Conservation (phyloP, 2,329 filamentous ascomycete genomes). For the Emmonsia crescens region DNA sequence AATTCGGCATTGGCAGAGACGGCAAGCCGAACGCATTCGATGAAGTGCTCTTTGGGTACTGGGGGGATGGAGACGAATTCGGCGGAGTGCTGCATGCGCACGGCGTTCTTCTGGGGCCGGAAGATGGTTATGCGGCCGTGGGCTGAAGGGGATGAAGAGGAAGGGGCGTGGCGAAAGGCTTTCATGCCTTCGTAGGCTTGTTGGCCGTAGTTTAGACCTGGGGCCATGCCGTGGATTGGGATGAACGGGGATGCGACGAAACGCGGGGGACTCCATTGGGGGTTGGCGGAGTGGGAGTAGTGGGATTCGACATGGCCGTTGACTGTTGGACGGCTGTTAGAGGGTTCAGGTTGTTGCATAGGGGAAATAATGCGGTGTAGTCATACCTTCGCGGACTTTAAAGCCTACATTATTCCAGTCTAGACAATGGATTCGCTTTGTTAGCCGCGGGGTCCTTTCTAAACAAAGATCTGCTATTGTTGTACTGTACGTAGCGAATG, state of each 20-base stretch:
- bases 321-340: slow-evolving; percentile 37
- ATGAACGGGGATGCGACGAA: slow-evolving; percentile 79
- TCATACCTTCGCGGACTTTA: slow-evolving; percentile 72
- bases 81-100: slow-evolving; percentile 73
- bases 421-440: slow-evolving; percentile 18
- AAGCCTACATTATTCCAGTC: slow-evolving; percentile 94
- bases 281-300: slow-evolving; percentile 60
- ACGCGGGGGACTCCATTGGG: slow-evolving; percentile 63
- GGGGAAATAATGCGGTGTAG: too few relatives aligned
- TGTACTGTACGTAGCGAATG: neutral
- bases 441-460: neutral
- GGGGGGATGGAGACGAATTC: slow-evolving; percentile 72
- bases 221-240: slow-evolving; percentile 87
- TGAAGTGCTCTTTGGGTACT: slow-evolving; percentile 65
- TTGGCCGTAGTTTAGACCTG: slow-evolving; percentile 91
- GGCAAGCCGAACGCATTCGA: slow-evolving; percentile 65
- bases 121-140: slow-evolving; percentile 69
- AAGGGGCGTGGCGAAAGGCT: slow-evolving; percentile 66
- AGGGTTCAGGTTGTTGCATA: neutral
- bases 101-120: slow-evolving; percentile 74
- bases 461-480: neutral
- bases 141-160: slow-evolving; percentile 23
- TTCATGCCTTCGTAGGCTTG: slow-evolving; percentile 99
- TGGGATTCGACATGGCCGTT: slow-evolving; percentile 89
- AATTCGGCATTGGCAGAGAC: slow-evolving; percentile 82